Percentiles rank a stretch among this genome's conserved stretches.
Conservation (phyloP, 179 eudicot genomes). For the Beta macrorhiza region DNA sequence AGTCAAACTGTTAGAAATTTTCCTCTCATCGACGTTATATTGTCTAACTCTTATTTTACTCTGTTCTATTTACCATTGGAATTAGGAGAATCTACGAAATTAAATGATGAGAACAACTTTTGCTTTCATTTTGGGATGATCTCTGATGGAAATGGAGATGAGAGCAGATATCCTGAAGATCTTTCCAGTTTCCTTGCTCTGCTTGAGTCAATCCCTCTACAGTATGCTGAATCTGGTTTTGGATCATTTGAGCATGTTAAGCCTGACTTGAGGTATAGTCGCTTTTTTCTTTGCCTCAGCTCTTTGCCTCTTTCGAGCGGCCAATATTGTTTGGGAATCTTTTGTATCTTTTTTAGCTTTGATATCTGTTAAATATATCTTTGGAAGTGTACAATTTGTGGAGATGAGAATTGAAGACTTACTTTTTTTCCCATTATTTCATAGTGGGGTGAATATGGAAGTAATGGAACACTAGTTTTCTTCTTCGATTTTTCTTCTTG, state of each 20-base stretch:
- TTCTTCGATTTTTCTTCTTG: background rate
- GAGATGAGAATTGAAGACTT: background rate
- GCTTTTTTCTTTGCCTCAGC: conserved; percentile 18
- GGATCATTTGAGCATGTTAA: conserved; percentile 54
- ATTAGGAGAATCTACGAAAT: conserved; percentile 51
- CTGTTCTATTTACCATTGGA: conserved; percentile 10
- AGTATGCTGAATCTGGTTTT: conserved; percentile 47
- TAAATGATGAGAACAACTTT: conserved; percentile 53
- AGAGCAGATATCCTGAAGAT: conserved; percentile 65
- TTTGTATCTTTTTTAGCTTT: conserved; percentile 1
- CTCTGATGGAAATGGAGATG: conserved; percentile 55
- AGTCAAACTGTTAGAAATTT: too few species aligned
- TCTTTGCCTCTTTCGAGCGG: conserved; percentile 8
- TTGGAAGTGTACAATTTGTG: background rate
- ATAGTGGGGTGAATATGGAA: too few species aligned
- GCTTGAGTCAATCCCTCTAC: conserved; percentile 82
- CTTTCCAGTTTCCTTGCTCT: conserved; percentile 79
- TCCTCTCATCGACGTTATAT: background rate
- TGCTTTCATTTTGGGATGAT: conserved; percentile 62
- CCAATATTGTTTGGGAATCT: background rate
- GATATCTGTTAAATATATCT: background rate
- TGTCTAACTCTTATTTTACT: background rate
- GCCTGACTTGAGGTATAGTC: conserved; percentile 64
- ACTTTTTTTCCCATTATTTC: background rate
- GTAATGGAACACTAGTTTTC: background rate